These are phyloP conservation scores for Boletus rubropictus DNA, from an alignment of 768 basidiomycete species.

Conservation along the genomic window DNA sequence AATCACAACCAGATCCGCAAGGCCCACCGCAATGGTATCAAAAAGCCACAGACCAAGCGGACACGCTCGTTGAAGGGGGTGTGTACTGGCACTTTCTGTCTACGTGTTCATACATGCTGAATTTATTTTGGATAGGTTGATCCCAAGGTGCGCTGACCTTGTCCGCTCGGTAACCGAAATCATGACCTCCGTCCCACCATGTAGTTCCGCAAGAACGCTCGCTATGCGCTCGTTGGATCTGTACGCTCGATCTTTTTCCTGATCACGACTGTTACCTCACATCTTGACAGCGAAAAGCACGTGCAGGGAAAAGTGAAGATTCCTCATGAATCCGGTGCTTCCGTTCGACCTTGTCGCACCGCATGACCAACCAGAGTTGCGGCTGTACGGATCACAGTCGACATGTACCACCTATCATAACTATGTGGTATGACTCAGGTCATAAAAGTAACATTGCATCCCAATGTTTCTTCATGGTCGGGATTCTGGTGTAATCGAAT, in stretches of 20 bases:
- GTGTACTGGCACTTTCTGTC: conserved; percentile 34
- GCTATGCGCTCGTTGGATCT: conserved; percentile 66
- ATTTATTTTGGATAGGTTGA: conserved; percentile 55
- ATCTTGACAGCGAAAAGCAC: conserved; percentile 54
- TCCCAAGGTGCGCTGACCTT: conserved; percentile 52
- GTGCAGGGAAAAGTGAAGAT: conserved; percentile 50
- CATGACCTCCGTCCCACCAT: conserved; percentile 2
- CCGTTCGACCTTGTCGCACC: not conserved
- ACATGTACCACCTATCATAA: conserved; percentile 21
- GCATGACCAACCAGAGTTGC: conserved; percentile 2
- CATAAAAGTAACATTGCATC: conserved; percentile 9
- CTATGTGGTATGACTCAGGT: conserved; percentile 16
- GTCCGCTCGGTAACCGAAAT: not conserved
- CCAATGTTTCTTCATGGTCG: conserved; percentile 4
- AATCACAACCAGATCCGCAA: conserved; percentile 97
- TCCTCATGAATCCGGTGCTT: conserved; percentile 31
- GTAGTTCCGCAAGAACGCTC: conserved; percentile 83
- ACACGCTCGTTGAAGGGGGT: conserved; percentile 88
- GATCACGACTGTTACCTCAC: not conserved
- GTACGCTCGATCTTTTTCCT: conserved; percentile 39
- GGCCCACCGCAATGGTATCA: conserved; percentile 98
- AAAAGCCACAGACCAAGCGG: conserved; percentile 66
- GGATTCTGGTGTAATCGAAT: conserved; percentile 18
- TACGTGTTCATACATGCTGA: conserved; percentile 1
- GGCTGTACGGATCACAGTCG: conserved; percentile 9